Evolutionary conservation across 2,329 filamentous ascomycete genomes (phyloP), one percentile per base, ranked within the genome.

Genomic region (Elsinoe necatrix): DNA sequence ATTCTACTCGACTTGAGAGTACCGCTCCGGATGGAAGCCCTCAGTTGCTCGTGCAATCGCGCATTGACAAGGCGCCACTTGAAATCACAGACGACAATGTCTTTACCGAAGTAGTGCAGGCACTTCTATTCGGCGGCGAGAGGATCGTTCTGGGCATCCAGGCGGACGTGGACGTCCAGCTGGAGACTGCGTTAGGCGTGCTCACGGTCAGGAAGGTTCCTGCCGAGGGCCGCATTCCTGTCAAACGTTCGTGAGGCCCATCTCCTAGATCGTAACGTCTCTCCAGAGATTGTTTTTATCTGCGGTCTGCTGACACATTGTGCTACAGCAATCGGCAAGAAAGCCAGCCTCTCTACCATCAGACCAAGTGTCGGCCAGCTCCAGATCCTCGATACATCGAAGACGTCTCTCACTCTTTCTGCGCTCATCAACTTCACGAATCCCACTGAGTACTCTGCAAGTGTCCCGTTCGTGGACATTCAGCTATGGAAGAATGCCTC

Each of bases 351-450:
- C 59, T 68, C 72, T 78, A 60, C 74, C 69, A 59, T 83, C 34
- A 71, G 74, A 37, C 87, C 89, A 14, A 80, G 83, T 63, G 75
- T 95, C 58, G 82, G 83, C 57, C 82, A 86, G 59, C 72, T 97
- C 34, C 79, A 80, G 61, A 82, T 97, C 57, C 67, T 86, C 39
- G 82, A 86, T 57, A 95, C 90, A 0, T 85, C 85, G 1, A 74
- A 79, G 34, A 82, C 82, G 2, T 86, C 86, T 2, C 76, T 96
- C 47, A 82, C 80, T 18, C 73, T 97, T 34, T 77, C 83, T 65
- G 86, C 87, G 12, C 72, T 76, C 37, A 78, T 95, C 65, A 95
- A 93, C 67, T 78, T 95, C 59, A 95, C 88, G 3, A 98, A 98
- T 66, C 91, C 92, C 1, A 95, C 91, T 0, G 80, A 84, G 3